Base-by-base conservation (phyloP, 306 rosid species). In the Gillenia trifoliata region DNA sequence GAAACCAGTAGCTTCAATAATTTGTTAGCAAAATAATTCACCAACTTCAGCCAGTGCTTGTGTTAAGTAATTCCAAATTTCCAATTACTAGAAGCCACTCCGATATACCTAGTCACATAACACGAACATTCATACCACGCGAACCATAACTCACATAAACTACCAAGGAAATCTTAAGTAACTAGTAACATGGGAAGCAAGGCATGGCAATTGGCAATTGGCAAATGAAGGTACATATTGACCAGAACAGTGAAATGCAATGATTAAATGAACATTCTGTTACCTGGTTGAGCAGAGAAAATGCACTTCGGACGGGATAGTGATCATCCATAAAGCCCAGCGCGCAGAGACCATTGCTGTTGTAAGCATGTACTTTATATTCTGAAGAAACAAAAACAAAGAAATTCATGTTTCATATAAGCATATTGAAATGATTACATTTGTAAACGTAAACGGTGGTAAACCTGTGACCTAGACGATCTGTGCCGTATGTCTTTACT, bases 241-340 rank as follows among this genome's bases (percentile, higher is more conserved):
- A 22, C 23, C 36, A 19, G 54, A 6, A 63, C 1, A 60, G 3
- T 29, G 4, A 33, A 64, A 17, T 7, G 6, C 30, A 30, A n/a
- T 43, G 40, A 6, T 4, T 6, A 8, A 50, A 57, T 4, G 31
- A 64, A 66, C 31, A 55, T 6, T 66, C 43, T 20, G 54, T 70
- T 54, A 94, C 99, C 97, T 94, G 85, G 76, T 85, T 92, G 60
- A 94, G 92, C 82, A 94, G 87, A 67, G 99, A 94, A 83, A 94
- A 94, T 16, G 99, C 85, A 38, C 99, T 94, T 38, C 99, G 89
- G 76, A 92, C 87, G 0, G 99, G 99, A 82, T 94, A 92, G 86
- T 92, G 95, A 77, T 94, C 99, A 74, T 94, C 99, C 99, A 94
- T 94, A 77, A 94, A 92, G 50, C 96, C 99, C 91, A 95, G 71